Percentiles rank a stretch among this genome's conserved stretches.
phyloP scores from a whole-genome alignment of 768 basidiomycete species.

The Lactifluus subvellereus region DNA sequence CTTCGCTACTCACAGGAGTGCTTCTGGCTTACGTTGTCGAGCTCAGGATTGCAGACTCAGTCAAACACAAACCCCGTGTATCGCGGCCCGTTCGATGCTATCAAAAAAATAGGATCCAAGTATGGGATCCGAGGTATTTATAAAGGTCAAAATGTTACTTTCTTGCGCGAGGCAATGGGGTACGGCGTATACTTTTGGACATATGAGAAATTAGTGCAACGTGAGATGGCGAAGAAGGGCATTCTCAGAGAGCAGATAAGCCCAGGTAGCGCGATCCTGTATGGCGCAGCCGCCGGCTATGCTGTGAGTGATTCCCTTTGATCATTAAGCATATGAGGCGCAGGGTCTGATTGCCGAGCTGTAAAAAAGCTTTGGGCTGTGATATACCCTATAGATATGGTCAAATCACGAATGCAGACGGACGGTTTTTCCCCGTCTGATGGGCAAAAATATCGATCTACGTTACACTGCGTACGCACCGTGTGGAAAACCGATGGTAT shows the following conservation, averaged over 20 bases:
- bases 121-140: conserved; percentile 82
- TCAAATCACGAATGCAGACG: conserved; percentile 95
- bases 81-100: conserved; percentile 81
- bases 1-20: conserved; percentile 9
- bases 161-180: conserved; percentile 74
- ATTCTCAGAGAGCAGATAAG: conserved; percentile 72
- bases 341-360: conserved; percentile 17
- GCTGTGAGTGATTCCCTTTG: conserved; percentile 43
- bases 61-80: conserved; percentile 71
- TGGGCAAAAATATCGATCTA: conserved; percentile 77
- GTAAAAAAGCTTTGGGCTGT: conserved; percentile 69
- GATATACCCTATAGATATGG: conserved; percentile 94
- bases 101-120: conserved; percentile 70
- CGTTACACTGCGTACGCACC: conserved; percentile 74
- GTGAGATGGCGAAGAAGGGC: conserved; percentile 69
- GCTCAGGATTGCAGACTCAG: conserved; percentile 84
- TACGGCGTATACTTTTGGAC: conserved; percentile 88
- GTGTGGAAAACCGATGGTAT: conserved; percentile 82
- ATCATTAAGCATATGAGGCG: neutral
- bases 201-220: conserved; percentile 88
- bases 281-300: conserved; percentile 90
- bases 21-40: neutral
- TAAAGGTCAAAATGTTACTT: conserved; percentile 88
- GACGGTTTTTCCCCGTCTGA: conserved; percentile 75
- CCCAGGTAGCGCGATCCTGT: conserved; percentile 72